A percentile compares a stretch with the other conserved stretches of the same genome.
These are phyloP conservation scores for Alternaria tenuissima DNA, from an alignment of 2,329 filamentous ascomycete genomes.

Conservation along the genomic window DNA sequence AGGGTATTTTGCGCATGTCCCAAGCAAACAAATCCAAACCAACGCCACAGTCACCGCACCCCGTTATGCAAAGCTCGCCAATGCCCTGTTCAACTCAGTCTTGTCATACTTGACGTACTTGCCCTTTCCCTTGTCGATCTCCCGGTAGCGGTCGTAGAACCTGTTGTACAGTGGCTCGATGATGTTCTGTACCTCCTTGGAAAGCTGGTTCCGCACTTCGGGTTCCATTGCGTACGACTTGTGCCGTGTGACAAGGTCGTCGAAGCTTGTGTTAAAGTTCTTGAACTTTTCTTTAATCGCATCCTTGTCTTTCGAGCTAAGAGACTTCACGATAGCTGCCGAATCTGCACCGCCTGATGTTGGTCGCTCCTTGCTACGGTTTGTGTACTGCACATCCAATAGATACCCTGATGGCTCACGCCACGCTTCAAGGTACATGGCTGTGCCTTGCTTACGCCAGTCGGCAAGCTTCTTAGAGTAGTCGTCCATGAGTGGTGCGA, in stretches of 20 bases:
- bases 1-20: conserved; percentile 44
- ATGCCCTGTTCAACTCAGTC: conserved; percentile 71
- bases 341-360: conserved; percentile 74
- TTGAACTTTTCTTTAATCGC: conserved; percentile 96
- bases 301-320: conserved; percentile 92
- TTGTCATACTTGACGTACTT: conserved; percentile 99
- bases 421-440: conserved; percentile 85
- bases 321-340: conserved; percentile 79
- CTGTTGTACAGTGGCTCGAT: conserved; percentile 93
- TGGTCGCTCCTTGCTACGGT: conserved; percentile 70
- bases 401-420: conserved; percentile 85
- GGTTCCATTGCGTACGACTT: conserved; percentile 88
- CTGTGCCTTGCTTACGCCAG: conserved; percentile 87
- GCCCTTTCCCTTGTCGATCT: conserved; percentile 95
- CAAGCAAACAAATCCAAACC: conserved; percentile 27
- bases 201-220: conserved; percentile 82
- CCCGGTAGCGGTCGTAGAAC: conserved; percentile 97
- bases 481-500: conserved; percentile 71
- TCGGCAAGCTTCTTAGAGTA: conserved; percentile 75
- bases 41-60: conserved; percentile 27
- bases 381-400: conserved; percentile 91
- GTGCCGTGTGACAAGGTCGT: conserved; percentile 84
- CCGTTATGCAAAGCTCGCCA: conserved; percentile 57
- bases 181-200: conserved; percentile 85
- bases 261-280: conserved; percentile 88